Percentiles rank a stretch among this genome's conserved stretches.
Conservation (phyloP, 495 filamentous ascomycete genomes). For the Penicillium riverlandense region DNA sequence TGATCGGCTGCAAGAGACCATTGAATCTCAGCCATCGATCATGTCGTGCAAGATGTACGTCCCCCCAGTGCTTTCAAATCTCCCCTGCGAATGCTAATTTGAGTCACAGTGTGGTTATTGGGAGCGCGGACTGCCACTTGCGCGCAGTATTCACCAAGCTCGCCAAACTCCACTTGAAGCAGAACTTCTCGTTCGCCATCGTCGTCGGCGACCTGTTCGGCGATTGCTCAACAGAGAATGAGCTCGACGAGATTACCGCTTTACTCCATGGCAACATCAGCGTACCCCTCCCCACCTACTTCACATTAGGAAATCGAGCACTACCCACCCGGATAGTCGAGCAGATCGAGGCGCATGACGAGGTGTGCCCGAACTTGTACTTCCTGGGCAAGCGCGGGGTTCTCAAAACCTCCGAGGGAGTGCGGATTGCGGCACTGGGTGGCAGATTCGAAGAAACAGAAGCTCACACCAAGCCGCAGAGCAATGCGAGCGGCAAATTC, state of each 20-base stretch:
- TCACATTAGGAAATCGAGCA: conserved; percentile 61
- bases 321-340: conserved; percentile 63
- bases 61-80: background rate
- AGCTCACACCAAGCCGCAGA: conserved; percentile 13
- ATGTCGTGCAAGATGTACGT: conserved; percentile 65
- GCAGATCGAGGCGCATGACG: conserved; percentile 67
- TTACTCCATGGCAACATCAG: conserved; percentile 63
- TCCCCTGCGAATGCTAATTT: conserved; percentile 1
- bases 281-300: conserved; percentile 80
- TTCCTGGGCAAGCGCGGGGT: conserved; percentile 78
- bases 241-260: conserved; percentile 48
- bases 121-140: conserved; percentile 70
- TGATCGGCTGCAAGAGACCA: too few species aligned
- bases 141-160: conserved; percentile 69
- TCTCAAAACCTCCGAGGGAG: conserved; percentile 82
- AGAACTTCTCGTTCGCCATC: conserved; percentile 77
- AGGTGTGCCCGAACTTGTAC: conserved; percentile 81
- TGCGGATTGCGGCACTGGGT: conserved; percentile 76
- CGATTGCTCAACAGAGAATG: conserved; percentile 37
- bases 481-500: conserved; percentile 17
- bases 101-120: conserved; percentile 63
- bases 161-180: conserved; percentile 70
- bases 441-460: conserved; percentile 35
- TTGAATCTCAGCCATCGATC: background rate
- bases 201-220: conserved; percentile 77